Percentiles rank a stretch among this genome's conserved stretches.
Evolutionary conservation across 2,329 filamentous ascomycete species (phyloP).

Genomic region (Aureobasidium leucospermi): DNA sequence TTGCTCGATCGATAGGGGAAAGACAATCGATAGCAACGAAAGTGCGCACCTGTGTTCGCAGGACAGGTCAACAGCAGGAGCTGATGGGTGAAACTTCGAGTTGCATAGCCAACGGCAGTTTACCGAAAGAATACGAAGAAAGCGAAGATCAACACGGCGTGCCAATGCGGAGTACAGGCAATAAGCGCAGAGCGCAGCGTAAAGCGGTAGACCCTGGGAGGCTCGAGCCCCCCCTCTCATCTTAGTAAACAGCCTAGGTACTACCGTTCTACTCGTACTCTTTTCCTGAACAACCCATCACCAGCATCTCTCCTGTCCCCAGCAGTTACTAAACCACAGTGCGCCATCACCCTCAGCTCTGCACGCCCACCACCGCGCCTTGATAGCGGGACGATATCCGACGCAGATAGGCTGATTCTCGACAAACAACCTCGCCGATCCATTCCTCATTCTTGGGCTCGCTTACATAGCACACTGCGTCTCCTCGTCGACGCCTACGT

Average conservation of each 20-base stretch:
- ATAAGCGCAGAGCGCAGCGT: background rate
- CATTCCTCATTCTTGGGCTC: constrained; percentile 10
- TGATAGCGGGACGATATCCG: background rate
- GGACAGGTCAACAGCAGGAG: background rate
- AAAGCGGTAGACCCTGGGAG: background rate
- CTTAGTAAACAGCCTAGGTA: constrained; percentile 6
- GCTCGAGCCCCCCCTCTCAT: constrained; percentile 1
- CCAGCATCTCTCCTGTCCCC: constrained; percentile 7
- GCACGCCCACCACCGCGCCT: background rate
- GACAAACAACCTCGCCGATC: constrained; percentile 2
- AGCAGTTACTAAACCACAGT: background rate
- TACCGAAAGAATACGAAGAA: constrained; percentile 1
- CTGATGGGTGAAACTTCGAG: background rate
- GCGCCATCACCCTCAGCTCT: background rate
- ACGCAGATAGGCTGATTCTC: background rate
- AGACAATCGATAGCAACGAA: background rate
- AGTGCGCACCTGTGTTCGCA: background rate
- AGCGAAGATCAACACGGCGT: background rate
- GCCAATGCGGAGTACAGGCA: constrained; percentile 9
- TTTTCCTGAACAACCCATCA: constrained; percentile 3
- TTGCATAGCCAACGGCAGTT: constrained; percentile 6
- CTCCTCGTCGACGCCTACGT: background rate
- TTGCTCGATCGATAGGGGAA: background rate
- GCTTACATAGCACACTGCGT: constrained; percentile 11
- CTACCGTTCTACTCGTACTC: background rate